Evolutionary conservation across 164 flowering plant genomes (phyloP).

Genomic region (Nymphaea thermarum): DNA sequence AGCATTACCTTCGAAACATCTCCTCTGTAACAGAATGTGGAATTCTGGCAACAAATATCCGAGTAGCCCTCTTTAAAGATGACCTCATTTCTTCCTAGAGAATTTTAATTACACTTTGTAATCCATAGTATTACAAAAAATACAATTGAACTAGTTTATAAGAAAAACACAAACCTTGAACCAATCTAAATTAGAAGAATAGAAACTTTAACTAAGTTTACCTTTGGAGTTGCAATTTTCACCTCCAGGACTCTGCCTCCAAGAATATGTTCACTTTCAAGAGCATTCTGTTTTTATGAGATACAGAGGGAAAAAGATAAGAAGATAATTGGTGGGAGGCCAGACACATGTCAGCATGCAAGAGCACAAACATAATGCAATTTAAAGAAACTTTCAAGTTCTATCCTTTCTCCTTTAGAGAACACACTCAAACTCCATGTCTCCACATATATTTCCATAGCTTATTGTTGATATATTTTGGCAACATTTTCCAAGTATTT

Average conservation of each 20-base stretch:
- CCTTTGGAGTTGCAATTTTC: slow-evolving; percentile 98
- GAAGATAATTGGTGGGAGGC: too few relatives aligned
- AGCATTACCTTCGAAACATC: slow-evolving; percentile 46
- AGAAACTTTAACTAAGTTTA: slow-evolving; percentile 11
- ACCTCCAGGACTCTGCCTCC: slow-evolving; percentile 86
- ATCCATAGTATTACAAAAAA: not conserved
- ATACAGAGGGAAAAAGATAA: too few relatives aligned
- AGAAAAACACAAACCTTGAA: not conserved
- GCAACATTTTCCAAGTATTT: too few relatives aligned
- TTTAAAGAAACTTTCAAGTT: too few relatives aligned
- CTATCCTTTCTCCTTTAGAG: too few relatives aligned
- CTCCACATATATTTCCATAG: too few relatives aligned
- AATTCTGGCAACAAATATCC: slow-evolving; percentile 87
- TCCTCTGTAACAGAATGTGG: slow-evolving; percentile 58
- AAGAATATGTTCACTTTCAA: slow-evolving; percentile 68
- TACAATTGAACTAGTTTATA: too few relatives aligned
- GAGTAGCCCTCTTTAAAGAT: slow-evolving; percentile 54
- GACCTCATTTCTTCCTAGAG: slow-evolving; percentile 79
- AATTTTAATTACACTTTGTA: not conserved
- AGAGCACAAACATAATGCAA: too few relatives aligned
- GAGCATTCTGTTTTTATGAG: slow-evolving; percentile 36
- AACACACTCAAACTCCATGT: too few relatives aligned
- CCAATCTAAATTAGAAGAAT: not conserved
- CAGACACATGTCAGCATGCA: too few relatives aligned
- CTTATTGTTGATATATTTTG: too few relatives aligned